Conservation (phyloP, 1,139 yeast genomes). For the Suhomyces chickasaworum region DNA sequence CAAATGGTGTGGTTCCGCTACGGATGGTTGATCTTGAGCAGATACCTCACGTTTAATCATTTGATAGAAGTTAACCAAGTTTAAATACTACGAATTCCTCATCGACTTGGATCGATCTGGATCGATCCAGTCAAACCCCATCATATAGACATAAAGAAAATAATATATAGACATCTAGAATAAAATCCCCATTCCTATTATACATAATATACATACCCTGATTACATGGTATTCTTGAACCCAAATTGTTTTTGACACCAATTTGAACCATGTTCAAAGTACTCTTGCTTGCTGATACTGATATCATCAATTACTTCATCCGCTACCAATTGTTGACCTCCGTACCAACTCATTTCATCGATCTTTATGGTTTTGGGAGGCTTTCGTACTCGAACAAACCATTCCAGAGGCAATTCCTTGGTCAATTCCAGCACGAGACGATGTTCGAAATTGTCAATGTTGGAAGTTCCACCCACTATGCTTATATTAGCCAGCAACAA, state of each 20-base stretch:
- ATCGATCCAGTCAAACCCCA: no score
- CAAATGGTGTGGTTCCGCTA: conserved; percentile 97
- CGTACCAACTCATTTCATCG: conserved; percentile 43
- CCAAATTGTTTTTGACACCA: conserved; percentile 80
- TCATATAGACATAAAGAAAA: no score
- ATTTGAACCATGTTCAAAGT: conserved; percentile 82
- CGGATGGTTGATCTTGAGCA: conserved; percentile 79
- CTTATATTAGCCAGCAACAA: conserved; percentile 77
- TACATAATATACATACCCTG: conserved; percentile 6
- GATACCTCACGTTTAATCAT: conserved; percentile 77
- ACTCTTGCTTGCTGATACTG: conserved; percentile 73
- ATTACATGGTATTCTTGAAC: conserved; percentile 40
- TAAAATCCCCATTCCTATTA: background rate
- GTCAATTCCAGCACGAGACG: conserved; percentile 63
- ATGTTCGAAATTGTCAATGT: conserved; percentile 64
- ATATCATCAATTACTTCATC: conserved; percentile 56
- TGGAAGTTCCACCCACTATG: conserved; percentile 80
- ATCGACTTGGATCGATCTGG: conserved; percentile 3
- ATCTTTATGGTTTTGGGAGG: conserved; percentile 16
- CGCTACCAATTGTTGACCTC: conserved; percentile 51
- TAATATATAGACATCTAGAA: conserved; percentile 3
- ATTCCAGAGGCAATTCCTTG: conserved; percentile 66
- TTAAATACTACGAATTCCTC: background rate
- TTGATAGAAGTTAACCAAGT: conserved; percentile 35
- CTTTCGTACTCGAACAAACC: conserved; percentile 55